Conservation (phyloP, 2,329 filamentous ascomycete genomes). For the Tolypocladium cylindrosporum region DNA sequence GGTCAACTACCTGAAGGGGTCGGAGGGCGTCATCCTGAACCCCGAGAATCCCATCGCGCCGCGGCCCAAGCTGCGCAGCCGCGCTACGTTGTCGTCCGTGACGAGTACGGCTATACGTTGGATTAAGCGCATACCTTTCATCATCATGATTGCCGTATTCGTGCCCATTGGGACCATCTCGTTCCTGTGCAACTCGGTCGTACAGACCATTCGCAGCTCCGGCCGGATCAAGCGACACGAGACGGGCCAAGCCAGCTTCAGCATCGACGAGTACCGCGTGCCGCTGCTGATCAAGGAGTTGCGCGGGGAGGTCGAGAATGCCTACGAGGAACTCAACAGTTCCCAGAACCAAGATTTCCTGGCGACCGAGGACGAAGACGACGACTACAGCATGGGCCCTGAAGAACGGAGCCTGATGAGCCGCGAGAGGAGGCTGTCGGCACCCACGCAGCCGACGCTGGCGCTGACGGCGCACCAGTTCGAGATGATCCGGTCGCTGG, state of each 20-base stretch:
- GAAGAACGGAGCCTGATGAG: conserved; percentile 31
- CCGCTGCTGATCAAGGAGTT: conserved; percentile 68
- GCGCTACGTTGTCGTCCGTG: conserved; percentile 20
- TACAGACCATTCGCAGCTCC: conserved; percentile 68
- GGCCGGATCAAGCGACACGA: conserved; percentile 71
- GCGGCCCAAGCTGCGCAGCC: conserved; percentile 22
- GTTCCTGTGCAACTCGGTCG: conserved; percentile 64
- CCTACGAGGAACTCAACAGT: conserved; percentile 63
- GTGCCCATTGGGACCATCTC: conserved; percentile 62
- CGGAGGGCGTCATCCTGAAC: conserved; percentile 68
- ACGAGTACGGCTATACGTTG: conserved; percentile 21
- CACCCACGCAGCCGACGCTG: conserved; percentile 53
- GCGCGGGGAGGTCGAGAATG: conserved; percentile 65
- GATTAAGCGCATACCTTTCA: conserved; percentile 49
- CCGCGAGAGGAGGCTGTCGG: conserved; percentile 29
- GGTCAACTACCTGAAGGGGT: conserved; percentile 64
- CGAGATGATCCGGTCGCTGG: conserved; percentile 68
- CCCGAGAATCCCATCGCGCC: conserved; percentile 48
- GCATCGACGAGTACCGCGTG: conserved; percentile 62
- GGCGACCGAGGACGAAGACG: conserved; percentile 39
- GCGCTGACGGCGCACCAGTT: conserved; percentile 76
- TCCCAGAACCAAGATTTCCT: conserved; percentile 64
- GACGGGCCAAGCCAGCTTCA: conserved; percentile 55
- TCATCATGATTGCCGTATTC: conserved; percentile 56
- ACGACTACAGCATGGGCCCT: conserved; percentile 21